These are phyloP conservation scores for Edaphochlamys debaryana DNA, from an alignment of 139 green algal species.

Conservation along the genomic window DNA sequence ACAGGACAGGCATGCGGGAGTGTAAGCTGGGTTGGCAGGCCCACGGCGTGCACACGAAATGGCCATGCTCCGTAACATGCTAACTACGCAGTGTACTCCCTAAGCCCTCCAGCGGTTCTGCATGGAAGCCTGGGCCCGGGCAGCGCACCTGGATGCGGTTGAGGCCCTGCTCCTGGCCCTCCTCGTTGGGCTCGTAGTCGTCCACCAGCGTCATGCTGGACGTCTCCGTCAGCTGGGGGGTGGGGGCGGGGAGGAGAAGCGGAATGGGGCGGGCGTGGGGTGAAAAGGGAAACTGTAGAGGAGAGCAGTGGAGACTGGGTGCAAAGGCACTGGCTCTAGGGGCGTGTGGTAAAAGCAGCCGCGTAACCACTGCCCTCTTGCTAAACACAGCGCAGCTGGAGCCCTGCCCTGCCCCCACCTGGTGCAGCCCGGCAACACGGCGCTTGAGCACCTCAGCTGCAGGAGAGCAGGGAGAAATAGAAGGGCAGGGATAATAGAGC, in stretches of 20 bases:
- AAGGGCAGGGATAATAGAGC: not conserved
- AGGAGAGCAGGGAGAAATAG: not conserved
- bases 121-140: too few species aligned
- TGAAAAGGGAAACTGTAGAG: too few species aligned
- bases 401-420: too few species aligned
- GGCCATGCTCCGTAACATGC: not conserved
- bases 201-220: conserved; percentile 76
- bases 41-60: not conserved
- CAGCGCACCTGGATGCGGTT: conserved; percentile 34
- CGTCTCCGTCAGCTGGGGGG: conserved; percentile 78
- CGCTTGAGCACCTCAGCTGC: conserved; percentile 91
- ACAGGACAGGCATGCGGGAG: not conserved
- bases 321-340: too few species aligned
- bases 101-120: too few species aligned
- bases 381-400: too few species aligned
- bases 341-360: too few species aligned
- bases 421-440: conserved; percentile 83
- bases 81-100: not conserved
- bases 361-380: too few species aligned
- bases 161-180: conserved; percentile 68
- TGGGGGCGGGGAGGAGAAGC: too few species aligned
- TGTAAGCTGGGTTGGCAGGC: not conserved
- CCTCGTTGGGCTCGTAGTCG: conserved; percentile 83
- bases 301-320: too few species aligned
- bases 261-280: too few species aligned